Conservation (phyloP, 768 basidiomycete species). For the Amanita phalloides region DNA sequence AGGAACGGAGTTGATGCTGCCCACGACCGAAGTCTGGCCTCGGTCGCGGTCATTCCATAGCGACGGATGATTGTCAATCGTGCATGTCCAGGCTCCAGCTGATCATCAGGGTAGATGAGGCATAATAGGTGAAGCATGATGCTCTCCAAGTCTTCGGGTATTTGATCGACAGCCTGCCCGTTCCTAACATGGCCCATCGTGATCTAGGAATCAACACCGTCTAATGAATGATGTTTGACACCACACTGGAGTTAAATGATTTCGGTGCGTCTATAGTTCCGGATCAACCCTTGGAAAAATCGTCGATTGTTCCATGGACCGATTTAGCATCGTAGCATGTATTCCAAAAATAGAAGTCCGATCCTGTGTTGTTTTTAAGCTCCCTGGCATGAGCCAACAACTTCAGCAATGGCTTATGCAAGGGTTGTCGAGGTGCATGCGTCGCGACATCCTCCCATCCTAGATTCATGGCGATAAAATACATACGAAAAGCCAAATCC, state of each 20-base stretch:
- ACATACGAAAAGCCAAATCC: background rate
- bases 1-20: background rate
- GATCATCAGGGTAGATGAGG: background rate
- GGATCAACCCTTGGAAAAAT: background rate
- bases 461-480: background rate
- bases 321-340: background rate
- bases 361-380: background rate
- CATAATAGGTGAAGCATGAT: slow-evolving; percentile 4
- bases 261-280: background rate
- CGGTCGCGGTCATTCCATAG: background rate
- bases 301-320: background rate
- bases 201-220: slow-evolving; percentile 18
- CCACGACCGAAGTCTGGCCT: background rate
- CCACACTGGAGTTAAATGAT: background rate
- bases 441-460: background rate
- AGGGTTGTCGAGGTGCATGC: background rate
- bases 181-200: background rate
- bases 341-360: background rate
- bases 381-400: background rate
- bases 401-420: background rate
- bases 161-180: slow-evolving; percentile 2
- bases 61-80: background rate
- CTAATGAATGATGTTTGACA: slow-evolving; percentile 15
- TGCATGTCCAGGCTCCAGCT: background rate
- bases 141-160: slow-evolving; percentile 7